Percentiles rank a stretch among this genome's conserved stretches.
Evolutionary conservation across 2,329 filamentous ascomycete genomes (phyloP).

Genomic region (Penicillium aurantiogriseum): DNA sequence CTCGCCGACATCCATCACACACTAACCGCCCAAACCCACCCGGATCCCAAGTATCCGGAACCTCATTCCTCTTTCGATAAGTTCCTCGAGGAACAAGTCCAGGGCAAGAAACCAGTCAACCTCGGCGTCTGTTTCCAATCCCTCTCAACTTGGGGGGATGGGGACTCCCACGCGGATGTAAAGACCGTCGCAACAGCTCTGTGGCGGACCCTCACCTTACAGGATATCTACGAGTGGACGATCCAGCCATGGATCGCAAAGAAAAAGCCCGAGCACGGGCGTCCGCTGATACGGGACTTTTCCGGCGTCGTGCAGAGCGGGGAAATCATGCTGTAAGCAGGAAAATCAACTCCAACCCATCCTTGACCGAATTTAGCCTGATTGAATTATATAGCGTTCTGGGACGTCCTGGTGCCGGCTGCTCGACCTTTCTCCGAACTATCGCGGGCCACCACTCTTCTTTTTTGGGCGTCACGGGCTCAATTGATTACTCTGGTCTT

Average conservation of each 20-base stretch:
- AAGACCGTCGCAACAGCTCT: slow-evolving; percentile 68
- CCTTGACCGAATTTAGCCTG: background rate
- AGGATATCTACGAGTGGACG: slow-evolving; percentile 60
- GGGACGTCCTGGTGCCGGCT: slow-evolving; percentile 67
- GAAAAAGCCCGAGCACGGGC: slow-evolving; percentile 45
- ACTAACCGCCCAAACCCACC: slow-evolving; percentile 23
- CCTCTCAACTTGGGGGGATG: slow-evolving; percentile 67
- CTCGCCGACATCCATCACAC: slow-evolving; percentile 34
- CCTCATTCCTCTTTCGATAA: slow-evolving; percentile 63
- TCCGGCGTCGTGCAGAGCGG: slow-evolving; percentile 63
- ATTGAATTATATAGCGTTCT: slow-evolving; percentile 47
- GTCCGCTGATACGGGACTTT: slow-evolving; percentile 61
- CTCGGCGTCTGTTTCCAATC: slow-evolving; percentile 72
- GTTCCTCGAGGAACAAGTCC: slow-evolving; percentile 69
- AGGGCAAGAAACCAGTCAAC: slow-evolving; percentile 64
- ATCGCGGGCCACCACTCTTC: slow-evolving; percentile 65
- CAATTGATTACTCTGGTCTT: slow-evolving; percentile 68
- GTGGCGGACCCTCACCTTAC: slow-evolving; percentile 71
- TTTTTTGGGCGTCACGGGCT: slow-evolving; percentile 63
- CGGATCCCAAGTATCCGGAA: slow-evolving; percentile 26
- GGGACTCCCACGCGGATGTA: slow-evolving; percentile 61
- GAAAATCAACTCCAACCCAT: background rate
- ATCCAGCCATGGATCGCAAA: slow-evolving; percentile 50
- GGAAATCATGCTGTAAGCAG: slow-evolving; percentile 60
- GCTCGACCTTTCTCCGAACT: slow-evolving; percentile 69